Evolutionary conservation across 169 alveolate species (phyloP), one percentile per base, ranked within the genome.

Genomic region (Eimeria falciformis): DNA sequence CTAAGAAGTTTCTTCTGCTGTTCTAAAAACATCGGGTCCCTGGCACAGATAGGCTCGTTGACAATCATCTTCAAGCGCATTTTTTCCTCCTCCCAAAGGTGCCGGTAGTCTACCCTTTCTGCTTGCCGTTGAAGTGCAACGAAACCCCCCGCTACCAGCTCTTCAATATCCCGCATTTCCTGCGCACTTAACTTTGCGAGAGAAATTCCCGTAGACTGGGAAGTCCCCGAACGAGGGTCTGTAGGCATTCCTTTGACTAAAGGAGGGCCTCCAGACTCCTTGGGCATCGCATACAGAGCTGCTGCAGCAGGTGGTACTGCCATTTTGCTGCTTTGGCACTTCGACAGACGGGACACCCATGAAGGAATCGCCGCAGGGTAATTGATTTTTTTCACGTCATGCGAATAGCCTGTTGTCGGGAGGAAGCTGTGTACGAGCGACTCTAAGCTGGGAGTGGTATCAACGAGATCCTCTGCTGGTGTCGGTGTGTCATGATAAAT

Each of bases 81-180:
- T 68, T 78, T 78, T 0, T 78, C 87, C 21, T 50, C 46, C 46
- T 78, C 87, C 87, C 87, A 78, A 27, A 68, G 50, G 69, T 78
- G 50, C 87, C 14, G 46, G 68, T 78, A 78, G 71, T 78, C 87
- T 78, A 78, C 17, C 50, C n/a, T 78, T 65, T 78, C 71, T 25
- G 87, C 53, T 69, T 78, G 87, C 29, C 87, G 87, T 29, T 78
- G 87, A 23, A 78, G 87, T n/a, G 87, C 87, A 78, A 78, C 87
- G 12, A 78, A 78, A 23, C 87, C 87, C 4, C 87, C 87, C 25
- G 87, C 87, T 43, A 78, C 87, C 9, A 78, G 68, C 68, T 78
- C 87, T 21, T 78, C 87, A 27, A 78, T 62, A 33, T 78, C 53
- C 53, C 87, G 46, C 18, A 78, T 78, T 46, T 78, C 87, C 45